phyloP scores from a whole-genome alignment of 129 eudicot genomes.

The Chrysanthemum makinoi region DNA sequence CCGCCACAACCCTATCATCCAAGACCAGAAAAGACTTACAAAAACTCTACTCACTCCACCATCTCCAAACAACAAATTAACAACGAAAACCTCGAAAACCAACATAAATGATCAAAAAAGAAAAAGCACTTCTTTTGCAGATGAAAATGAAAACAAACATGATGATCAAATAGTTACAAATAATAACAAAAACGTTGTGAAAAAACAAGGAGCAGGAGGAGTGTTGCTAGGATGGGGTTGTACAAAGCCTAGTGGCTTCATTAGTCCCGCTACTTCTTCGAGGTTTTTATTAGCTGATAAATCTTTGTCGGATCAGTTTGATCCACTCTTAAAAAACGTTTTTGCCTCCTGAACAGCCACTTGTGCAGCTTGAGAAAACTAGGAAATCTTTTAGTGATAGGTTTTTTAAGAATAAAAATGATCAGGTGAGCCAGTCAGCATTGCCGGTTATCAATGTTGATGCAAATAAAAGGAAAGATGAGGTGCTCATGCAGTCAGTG shows the following conservation, averaged over 20 bases:
- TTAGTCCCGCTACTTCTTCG: constrained; percentile 72
- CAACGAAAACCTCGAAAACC: constrained; percentile 11
- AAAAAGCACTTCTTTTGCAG: constrained; percentile 15
- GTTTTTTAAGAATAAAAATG: background rate
- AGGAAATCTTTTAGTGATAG: background rate
- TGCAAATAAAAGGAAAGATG: too few species aligned
- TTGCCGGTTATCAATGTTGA: too few species aligned
- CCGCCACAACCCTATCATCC: constrained; percentile 85
- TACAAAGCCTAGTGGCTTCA: constrained; percentile 45
- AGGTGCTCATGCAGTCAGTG: too few species aligned
- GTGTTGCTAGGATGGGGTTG: constrained; percentile 27
- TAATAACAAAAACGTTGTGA: constrained; percentile 4
- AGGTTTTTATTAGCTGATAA: constrained; percentile 63
- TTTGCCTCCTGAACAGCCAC: constrained; percentile 13
- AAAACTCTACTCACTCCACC: constrained; percentile 21
- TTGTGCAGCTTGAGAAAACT: constrained; percentile 8
- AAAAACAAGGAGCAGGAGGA: constrained; percentile 26
- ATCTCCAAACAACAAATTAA: constrained; percentile 9
- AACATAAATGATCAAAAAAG: constrained; percentile 15
- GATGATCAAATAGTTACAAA: background rate
- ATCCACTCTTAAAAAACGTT: constrained; percentile 43
- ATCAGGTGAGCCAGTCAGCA: too few species aligned
- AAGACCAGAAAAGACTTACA: constrained; percentile 49
- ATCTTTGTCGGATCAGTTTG: constrained; percentile 29
- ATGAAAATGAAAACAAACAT: constrained; percentile 18